Conservation (phyloP, 2,329 filamentous ascomycete species). For the Neocucurbitaria cava region DNA sequence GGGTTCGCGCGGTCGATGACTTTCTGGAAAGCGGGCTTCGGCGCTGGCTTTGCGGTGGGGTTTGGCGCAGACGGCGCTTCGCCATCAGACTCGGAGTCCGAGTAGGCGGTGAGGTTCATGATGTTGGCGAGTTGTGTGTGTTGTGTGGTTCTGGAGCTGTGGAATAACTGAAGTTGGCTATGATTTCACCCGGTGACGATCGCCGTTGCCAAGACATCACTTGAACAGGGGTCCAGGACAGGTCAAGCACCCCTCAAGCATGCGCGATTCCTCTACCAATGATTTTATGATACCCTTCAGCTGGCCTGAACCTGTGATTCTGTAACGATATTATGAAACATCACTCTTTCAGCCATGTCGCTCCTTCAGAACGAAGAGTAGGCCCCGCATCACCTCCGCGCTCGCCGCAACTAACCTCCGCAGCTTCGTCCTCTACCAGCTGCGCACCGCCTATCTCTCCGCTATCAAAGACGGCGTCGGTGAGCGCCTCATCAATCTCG, state of each 20-base stretch:
- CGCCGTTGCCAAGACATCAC: conserved; percentile 22
- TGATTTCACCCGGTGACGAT: conserved; percentile 21
- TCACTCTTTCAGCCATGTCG: conserved; percentile 44
- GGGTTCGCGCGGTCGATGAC: conserved; percentile 82
- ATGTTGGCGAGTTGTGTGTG: conserved; percentile 15
- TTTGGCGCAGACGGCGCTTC: conserved; percentile 54
- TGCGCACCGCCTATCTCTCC: conserved; percentile 80
- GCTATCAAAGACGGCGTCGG: conserved; percentile 84
- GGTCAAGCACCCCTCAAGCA: conserved; percentile 7
- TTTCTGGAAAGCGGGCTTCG: conserved; percentile 74
- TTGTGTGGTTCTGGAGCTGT: conserved; percentile 3
- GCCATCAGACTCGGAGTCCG: conserved; percentile 75
- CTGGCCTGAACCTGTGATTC: conserved; percentile 38
- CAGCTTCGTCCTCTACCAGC: conserved; percentile 82
- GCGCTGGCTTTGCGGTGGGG: conserved; percentile 50
- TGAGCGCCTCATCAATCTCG: conserved; percentile 81
- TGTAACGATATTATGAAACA: conserved; percentile 23
- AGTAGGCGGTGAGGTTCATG: conserved; percentile 85
- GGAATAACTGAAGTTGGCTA: conserved; percentile 10
- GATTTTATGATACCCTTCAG: conserved; percentile 32
- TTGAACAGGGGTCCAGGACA: conserved; percentile 21
- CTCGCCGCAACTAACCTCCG: conserved; percentile 24
- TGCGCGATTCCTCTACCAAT: conserved; percentile 6
- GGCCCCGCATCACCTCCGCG: conserved; percentile 17
- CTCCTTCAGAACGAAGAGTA: conserved; percentile 56